A percentile compares a stretch with the other conserved stretches of the same genome.
phyloP scores from a whole-genome alignment of 1,284 basidiomycete genomes.

The Papiliotrema terrestris region DNA sequence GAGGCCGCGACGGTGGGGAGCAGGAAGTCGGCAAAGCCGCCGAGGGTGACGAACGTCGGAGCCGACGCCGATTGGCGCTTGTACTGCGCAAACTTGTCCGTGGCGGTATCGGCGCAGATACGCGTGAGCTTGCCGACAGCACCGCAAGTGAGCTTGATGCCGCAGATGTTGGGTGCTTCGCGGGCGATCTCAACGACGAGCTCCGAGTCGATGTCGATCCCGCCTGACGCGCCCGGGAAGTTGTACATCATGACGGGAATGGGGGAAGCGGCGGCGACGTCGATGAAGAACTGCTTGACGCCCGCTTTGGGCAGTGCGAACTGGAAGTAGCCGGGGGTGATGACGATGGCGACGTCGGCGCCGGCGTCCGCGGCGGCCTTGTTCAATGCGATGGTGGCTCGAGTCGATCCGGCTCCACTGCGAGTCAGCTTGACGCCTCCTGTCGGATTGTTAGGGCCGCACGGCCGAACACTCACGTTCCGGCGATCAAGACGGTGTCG shows the following conservation, averaged over 20 bases:
- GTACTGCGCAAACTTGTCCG: constrained; percentile 53
- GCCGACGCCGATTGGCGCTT: constrained; percentile 60
- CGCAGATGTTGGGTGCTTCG: constrained; percentile 56
- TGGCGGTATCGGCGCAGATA: constrained; percentile 65
- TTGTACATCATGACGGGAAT: constrained; percentile 89
- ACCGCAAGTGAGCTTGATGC: constrained; percentile 85
- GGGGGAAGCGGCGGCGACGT: constrained; percentile 71
- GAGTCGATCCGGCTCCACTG: constrained; percentile 69
- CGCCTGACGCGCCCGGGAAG: constrained; percentile 76
- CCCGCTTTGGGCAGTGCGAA: constrained; percentile 65
- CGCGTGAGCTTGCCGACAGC: constrained; percentile 86
- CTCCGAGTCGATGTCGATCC: constrained; percentile 83
- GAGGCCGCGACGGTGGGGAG: constrained; percentile 60
- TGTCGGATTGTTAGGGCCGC: no score
- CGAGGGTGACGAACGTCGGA: constrained; percentile 65
- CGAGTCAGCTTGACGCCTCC: background rate
- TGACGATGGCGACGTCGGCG: constrained; percentile 80
- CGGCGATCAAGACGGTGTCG: constrained; percentile 69
- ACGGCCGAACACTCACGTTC: constrained; percentile 57
- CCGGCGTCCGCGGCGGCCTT: constrained; percentile 72
- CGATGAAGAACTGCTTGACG: constrained; percentile 72
- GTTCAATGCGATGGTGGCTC: constrained; percentile 70
- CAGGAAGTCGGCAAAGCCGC: constrained; percentile 74
- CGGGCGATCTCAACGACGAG: constrained; percentile 72
- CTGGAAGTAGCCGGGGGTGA: constrained; percentile 78